These are phyloP conservation scores for Groenewaldozyma auringiensis DNA, from an alignment of 1,139 yeast species.

Conservation along the genomic window DNA sequence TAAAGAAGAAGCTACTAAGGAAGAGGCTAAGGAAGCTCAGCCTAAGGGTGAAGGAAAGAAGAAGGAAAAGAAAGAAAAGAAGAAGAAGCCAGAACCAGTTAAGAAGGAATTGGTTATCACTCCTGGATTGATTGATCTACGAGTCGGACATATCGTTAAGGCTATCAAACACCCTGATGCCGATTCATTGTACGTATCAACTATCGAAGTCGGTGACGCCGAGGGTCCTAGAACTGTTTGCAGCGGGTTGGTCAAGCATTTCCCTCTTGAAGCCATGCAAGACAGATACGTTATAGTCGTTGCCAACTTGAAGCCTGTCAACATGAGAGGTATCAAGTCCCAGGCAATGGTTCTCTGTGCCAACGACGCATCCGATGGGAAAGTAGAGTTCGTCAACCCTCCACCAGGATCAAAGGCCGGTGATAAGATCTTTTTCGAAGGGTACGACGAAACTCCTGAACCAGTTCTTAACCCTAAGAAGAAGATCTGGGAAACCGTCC, in stretches of 20 bases:
- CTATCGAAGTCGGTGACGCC: constrained; percentile 92
- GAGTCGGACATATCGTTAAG: constrained; percentile 95
- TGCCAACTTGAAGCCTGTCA: constrained; percentile 84
- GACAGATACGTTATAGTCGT: constrained; percentile 73
- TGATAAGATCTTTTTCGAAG: constrained; percentile 92
- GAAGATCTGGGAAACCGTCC: constrained; percentile 94
- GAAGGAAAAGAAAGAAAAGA: constrained; percentile 63
- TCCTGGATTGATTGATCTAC: constrained; percentile 82
- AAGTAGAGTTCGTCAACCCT: constrained; percentile 89
- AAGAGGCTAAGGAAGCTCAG: constrained; percentile 14
- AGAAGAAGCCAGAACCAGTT: constrained; percentile 34
- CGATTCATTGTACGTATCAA: constrained; percentile 89
- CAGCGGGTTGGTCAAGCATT: constrained; percentile 79
- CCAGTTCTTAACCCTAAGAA: constrained; percentile 95
- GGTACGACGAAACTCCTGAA: constrained; percentile 73
- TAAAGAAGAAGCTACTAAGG: constrained; percentile 51
- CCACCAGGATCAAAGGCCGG: constrained; percentile 95
- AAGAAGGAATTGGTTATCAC: constrained; percentile 56
- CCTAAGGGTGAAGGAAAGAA: constrained; percentile 32
- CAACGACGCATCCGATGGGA: constrained; percentile 38
- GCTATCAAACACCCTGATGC: constrained; percentile 98
- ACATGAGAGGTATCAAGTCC: constrained; percentile 92
- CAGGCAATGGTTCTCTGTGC: constrained; percentile 97
- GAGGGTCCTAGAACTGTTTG: constrained; percentile 98
- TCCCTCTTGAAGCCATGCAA: constrained; percentile 77